Percentiles rank a stretch among this genome's conserved stretches.
These are phyloP conservation scores for Pseudodiploospora longispora DNA, from an alignment of 2,329 filamentous ascomycete species.

Conservation along the genomic window DNA sequence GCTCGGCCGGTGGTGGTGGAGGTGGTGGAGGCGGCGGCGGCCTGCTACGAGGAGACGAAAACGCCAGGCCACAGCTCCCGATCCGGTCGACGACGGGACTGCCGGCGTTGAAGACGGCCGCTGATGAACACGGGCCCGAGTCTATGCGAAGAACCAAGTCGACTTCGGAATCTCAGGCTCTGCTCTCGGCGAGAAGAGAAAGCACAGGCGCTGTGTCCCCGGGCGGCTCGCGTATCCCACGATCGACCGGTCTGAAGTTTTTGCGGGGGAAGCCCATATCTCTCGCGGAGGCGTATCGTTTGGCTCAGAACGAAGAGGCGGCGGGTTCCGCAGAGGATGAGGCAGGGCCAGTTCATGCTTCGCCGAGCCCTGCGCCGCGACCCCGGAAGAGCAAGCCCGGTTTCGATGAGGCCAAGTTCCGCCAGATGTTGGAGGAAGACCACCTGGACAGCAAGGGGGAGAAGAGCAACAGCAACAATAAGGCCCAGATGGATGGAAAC, in stretches of 20 bases:
- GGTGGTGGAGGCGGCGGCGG: no score
- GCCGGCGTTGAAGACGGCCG: not conserved
- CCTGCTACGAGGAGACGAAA: no score
- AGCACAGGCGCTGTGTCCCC: conserved; percentile 18
- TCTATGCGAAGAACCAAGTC: conserved; percentile 14
- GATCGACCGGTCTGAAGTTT: conserved; percentile 17
- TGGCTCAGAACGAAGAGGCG: conserved; percentile 23
- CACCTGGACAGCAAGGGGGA: conserved; percentile 22
- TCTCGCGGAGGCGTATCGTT: conserved; percentile 33
- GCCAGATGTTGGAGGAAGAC: conserved; percentile 20
- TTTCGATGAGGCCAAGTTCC: conserved; percentile 22
- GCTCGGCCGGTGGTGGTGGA: conserved; percentile 9
- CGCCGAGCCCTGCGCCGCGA: conserved; percentile 44
- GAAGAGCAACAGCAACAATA: conserved; percentile 16
- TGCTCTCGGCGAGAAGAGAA: conserved; percentile 4
- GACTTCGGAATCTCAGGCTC: conserved; percentile 14
- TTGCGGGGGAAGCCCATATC: conserved; percentile 28
- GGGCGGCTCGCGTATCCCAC: conserved; percentile 27
- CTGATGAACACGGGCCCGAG: not conserved
- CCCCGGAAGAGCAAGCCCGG: conserved; percentile 29
- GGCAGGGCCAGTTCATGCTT: conserved; percentile 31
- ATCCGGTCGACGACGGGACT: conserved; percentile 1
- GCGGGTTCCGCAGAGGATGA: conserved; percentile 14
- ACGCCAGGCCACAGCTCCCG: no score
- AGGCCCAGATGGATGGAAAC: conserved; percentile 5